Evolutionary conservation across 2,329 filamentous ascomycete species (phyloP), one percentile per base, ranked within the genome.

Genomic region (Penicillium griseofulvum): DNA sequence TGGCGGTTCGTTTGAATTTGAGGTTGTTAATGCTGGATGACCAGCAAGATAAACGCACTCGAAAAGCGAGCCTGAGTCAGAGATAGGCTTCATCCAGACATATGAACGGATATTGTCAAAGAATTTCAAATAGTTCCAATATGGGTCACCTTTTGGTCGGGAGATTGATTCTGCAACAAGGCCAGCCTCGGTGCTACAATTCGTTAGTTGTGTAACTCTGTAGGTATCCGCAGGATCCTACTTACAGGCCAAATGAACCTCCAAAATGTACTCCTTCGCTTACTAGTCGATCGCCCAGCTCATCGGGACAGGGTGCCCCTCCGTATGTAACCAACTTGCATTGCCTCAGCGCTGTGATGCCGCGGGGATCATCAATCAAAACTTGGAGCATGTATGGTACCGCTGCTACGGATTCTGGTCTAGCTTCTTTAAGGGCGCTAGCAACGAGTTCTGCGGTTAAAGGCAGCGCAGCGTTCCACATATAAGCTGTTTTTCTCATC

Each of bases 101-200:
- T 74, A 73, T 1, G 68, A 57, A 5, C 56, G 60, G 11, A 77
- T 61, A 44, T 71, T 72, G 16, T 70, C 68, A 38, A 74, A 77
- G 17, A 74, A 73, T 14, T 68, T 65, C 45, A 79, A 55, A 55
- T 78, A 78, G 29, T 75, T 71, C 76, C 76, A 79, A n/a, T 70
- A 65, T 14, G 73, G 69, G 43, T 77, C 74, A 2, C 59, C 67
- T 3, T 64, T 65, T 3, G 71, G 70, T 10, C 75, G 72, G 5
- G 69, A 63, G 36, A 77, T 71, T 1, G 76, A 78, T 50, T 77
- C 75, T 12, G 74, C 74, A 2, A 76, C 69, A 5, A 76, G 69
- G 4, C 76, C 77, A 12, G 75, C 73, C 57, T 78, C 76, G 8
- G 76, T 77, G 49, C 75, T 77, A 37, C 24, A 0, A 26, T n/a